Evolutionary conservation across 345 rosid genomes (phyloP).

Genomic region (Eucalyptus microcorys): DNA sequence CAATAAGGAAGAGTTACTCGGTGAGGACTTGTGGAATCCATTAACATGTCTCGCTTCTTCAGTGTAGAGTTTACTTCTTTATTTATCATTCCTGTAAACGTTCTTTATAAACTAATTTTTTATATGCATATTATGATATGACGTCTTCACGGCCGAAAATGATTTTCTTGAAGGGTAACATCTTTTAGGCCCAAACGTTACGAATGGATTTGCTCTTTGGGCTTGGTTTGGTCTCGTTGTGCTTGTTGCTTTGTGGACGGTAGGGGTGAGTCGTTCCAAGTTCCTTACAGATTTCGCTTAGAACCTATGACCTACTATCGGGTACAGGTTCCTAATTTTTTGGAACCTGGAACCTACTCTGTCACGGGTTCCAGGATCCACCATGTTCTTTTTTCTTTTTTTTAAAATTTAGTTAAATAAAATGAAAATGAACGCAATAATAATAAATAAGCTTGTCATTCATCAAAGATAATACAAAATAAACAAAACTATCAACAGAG

Average conservation of each 20-base stretch:
- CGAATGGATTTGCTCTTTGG: not conserved
- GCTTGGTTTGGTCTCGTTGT: not conserved
- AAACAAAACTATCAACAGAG: too few relatives aligned
- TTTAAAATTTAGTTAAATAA: too few relatives aligned
- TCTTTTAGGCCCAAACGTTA: too few relatives aligned
- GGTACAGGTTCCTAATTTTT: too few relatives aligned
- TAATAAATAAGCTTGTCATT: too few relatives aligned
- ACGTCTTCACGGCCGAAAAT: not conserved
- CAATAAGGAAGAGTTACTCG: not conserved
- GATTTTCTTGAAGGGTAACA: not conserved
- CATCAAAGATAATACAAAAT: too few relatives aligned
- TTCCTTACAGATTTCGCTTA: too few relatives aligned
- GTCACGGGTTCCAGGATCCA: rapidly evolving
- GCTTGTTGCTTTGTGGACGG: not conserved
- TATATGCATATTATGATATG: not conserved
- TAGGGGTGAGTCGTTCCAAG: too few relatives aligned
- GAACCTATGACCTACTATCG: too few relatives aligned
- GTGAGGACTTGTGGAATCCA: not conserved
- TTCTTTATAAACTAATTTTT: not conserved
- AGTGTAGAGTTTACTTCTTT: not conserved
- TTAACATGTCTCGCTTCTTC: not conserved
- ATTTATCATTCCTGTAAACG: not conserved
- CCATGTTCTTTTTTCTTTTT: too few relatives aligned
- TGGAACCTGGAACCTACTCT: too few relatives aligned
- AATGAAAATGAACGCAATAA: too few relatives aligned